A percentile compares a stretch with the other conserved stretches of the same genome.
Evolutionary conservation across 2,329 filamentous ascomycete species (phyloP).

Genomic region (Basipetospora sp.): DNA sequence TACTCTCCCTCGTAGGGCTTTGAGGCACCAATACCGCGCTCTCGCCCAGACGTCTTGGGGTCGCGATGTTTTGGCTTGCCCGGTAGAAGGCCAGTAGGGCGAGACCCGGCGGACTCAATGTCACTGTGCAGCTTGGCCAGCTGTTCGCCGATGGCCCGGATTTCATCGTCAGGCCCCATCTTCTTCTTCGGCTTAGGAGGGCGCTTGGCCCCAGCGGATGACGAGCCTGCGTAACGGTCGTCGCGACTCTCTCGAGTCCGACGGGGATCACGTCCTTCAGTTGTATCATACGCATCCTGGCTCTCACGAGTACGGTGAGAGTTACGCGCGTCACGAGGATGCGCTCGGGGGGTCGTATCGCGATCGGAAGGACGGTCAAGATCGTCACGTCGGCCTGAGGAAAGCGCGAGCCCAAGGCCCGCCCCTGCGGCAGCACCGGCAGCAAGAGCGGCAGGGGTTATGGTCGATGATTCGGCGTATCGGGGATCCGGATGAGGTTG

Average conservation of each 20-base stretch:
- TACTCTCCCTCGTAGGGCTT: slow-evolving; percentile 22
- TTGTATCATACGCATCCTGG: neutral
- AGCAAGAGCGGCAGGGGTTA: slow-evolving; percentile 4
- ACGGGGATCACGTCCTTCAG: neutral
- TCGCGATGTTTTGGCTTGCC: neutral
- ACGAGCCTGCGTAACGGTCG: neutral
- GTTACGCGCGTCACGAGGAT: neutral
- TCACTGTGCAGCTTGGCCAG: slow-evolving; percentile 31
- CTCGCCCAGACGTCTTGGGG: neutral
- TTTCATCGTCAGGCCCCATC: slow-evolving; percentile 37
- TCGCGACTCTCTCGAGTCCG: neutral
- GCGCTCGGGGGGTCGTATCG: neutral
- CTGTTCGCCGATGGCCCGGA: slow-evolving; percentile 38
- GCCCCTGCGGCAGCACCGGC: slow-evolving; percentile 6
- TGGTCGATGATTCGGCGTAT: too few relatives aligned
- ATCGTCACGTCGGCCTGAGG: neutral
- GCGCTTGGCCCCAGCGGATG: neutral
- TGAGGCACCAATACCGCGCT: slow-evolving; percentile 25
- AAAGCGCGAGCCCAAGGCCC: neutral
- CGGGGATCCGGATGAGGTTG: too few relatives aligned
- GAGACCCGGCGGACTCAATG: slow-evolving; percentile 15
- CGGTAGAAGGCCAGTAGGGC: slow-evolving; percentile 20
- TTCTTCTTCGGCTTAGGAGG: neutral
- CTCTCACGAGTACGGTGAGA: neutral
- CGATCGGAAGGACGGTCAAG: neutral